Evolutionary conservation across 2,329 filamentous ascomycete species (phyloP).

Genomic region (Colletotrichum agaves): DNA sequence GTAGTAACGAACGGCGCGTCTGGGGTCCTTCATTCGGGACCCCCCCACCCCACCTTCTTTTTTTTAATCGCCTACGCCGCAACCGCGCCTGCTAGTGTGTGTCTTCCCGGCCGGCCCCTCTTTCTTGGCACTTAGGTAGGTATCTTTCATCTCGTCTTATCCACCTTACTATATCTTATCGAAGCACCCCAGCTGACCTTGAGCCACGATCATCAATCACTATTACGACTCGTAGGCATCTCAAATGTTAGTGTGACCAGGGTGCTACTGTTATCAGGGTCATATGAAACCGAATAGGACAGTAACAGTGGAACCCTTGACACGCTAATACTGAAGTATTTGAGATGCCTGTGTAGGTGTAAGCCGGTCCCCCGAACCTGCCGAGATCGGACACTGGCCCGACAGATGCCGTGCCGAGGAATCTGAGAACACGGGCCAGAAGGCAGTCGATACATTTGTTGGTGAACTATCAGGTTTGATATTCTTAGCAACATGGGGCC

Average conservation of each 20-base stretch:
- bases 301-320: no score
- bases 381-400: slow-evolving; percentile 26
- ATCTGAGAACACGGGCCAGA: slow-evolving; percentile 10
- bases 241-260: no score
- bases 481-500: neutral
- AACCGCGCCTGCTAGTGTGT: neutral
- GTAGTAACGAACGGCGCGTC: neutral
- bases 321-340: no score
- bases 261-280: no score
- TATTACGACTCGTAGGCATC: no score
- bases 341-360: no score
- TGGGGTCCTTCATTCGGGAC: neutral
- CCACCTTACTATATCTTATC: neutral
- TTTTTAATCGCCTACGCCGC: neutral
- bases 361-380: slow-evolving; percentile 4
- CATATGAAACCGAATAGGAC: no score
- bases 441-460: neutral
- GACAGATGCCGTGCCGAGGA: neutral
- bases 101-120: neutral
- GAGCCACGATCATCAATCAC: neutral
- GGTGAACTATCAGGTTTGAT: no score
- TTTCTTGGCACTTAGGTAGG: neutral
- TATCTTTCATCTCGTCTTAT: neutral
- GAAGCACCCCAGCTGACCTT: no score
- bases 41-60: no score